phyloP scores from a whole-genome alignment of 2,329 filamentous ascomycete species.

The Colletotrichum magnum region DNA sequence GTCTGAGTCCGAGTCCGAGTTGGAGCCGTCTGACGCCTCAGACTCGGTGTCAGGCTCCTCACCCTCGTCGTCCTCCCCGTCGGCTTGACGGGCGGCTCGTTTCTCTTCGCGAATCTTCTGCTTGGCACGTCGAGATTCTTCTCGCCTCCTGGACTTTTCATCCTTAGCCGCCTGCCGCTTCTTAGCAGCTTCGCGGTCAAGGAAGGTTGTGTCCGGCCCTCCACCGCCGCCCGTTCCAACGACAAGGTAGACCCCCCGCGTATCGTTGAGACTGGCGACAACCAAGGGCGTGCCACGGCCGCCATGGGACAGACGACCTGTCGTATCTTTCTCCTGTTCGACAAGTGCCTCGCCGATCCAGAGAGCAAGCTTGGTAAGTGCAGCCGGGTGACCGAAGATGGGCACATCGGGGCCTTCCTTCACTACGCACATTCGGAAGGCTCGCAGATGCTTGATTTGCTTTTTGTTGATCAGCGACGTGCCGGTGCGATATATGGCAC shows the following conservation, averaged over 20 bases:
- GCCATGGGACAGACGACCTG: slow-evolving; percentile 77
- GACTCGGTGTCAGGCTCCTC: slow-evolving; percentile 63
- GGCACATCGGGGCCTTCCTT: slow-evolving; percentile 93
- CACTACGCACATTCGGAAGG: slow-evolving; percentile 95
- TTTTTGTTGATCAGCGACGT: slow-evolving; percentile 93
- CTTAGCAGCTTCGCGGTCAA: slow-evolving; percentile 76
- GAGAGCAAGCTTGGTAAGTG: slow-evolving; percentile 90
- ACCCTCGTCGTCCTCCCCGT: slow-evolving; percentile 62
- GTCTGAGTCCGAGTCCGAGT: slow-evolving; percentile 65
- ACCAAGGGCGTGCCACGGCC: slow-evolving; percentile 87
- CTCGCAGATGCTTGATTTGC: slow-evolving; percentile 91
- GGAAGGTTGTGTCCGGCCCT: slow-evolving; percentile 78
- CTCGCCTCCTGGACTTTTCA: slow-evolving; percentile 73
- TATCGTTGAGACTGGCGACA: slow-evolving; percentile 90
- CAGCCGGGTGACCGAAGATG: slow-evolving; percentile 94
- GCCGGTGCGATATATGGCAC: slow-evolving; percentile 93
- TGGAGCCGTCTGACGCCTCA: slow-evolving; percentile 53
- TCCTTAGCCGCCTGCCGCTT: slow-evolving; percentile 75
- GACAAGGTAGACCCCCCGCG: slow-evolving; percentile 88
- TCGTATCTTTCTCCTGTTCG: slow-evolving; percentile 86
- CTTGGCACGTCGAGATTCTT: slow-evolving; percentile 70
- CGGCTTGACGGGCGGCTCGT: slow-evolving; percentile 67
- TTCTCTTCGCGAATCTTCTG: slow-evolving; percentile 73
- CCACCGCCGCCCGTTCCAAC: slow-evolving; percentile 93
- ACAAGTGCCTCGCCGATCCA: slow-evolving; percentile 95